A percentile compares a stretch with the other conserved stretches of the same genome.
These are phyloP conservation scores for Xerocomus minutiporus DNA, from an alignment of 1,284 basidiomycete genomes.

Conservation along the genomic window DNA sequence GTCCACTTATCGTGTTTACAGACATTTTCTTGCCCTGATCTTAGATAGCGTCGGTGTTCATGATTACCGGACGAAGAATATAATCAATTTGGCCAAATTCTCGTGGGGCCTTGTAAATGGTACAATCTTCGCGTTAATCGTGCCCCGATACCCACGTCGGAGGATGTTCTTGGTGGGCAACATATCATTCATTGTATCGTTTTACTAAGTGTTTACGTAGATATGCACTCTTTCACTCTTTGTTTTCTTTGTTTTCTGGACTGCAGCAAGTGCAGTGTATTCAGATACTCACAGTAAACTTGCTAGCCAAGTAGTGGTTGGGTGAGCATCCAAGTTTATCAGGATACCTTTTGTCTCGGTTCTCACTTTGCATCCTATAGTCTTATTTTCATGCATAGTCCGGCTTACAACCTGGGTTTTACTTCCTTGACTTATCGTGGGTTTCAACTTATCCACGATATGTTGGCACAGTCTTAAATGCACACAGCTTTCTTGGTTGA, in stretches of 20 bases:
- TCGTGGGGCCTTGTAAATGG: conserved; percentile 14
- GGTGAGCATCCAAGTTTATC: conserved; percentile 1
- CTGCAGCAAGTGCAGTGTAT: conserved; percentile 19
- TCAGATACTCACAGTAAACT: conserved; percentile 9
- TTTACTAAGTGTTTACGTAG: conserved; percentile 1
- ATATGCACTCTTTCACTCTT: conserved; percentile 14
- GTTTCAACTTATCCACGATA: not conserved
- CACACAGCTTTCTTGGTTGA: conserved; percentile 14
- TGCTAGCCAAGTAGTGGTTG: conserved; percentile 8
- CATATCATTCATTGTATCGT: not conserved
- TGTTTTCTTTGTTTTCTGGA: conserved; percentile 18
- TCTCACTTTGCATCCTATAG: not conserved
- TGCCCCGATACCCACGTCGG: conserved; percentile 16
- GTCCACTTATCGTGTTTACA: conserved; percentile 1
- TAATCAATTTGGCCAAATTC: conserved; percentile 12
- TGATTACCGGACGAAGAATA: conserved; percentile 20
- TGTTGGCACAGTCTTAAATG: not conserved
- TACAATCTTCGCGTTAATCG: conserved; percentile 10
- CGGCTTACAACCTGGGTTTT: not conserved
- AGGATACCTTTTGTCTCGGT: not conserved
- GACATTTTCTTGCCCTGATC: conserved; percentile 13
- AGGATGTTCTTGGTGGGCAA: conserved; percentile 16
- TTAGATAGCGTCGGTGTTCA: conserved; percentile 20
- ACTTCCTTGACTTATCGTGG: not conserved
- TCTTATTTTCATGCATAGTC: not conserved